phyloP scores from a whole-genome alignment of 306 rosid genomes.

The Cicer judaicum region DNA sequence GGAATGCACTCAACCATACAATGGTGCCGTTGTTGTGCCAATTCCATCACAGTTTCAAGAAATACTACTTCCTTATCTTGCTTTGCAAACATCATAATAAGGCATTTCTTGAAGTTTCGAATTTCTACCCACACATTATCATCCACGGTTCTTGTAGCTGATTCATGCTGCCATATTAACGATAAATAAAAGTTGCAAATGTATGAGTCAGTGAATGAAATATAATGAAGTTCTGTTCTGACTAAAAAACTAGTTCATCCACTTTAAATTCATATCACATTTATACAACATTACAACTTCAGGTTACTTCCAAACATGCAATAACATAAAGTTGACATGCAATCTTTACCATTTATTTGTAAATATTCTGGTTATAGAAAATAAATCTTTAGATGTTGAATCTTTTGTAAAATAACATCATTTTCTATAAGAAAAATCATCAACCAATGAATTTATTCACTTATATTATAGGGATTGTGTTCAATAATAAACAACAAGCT shows the following conservation, averaged over 20 bases:
- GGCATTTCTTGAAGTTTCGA: constrained; percentile 92
- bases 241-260: constrained; percentile 31
- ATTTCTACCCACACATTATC: constrained; percentile 83
- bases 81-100: constrained; percentile 88
- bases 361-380: not conserved
- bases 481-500: constrained; percentile 32
- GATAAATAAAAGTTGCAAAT: constrained; percentile 3
- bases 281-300: not conserved
- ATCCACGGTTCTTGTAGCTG: constrained; percentile 78
- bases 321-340: not conserved
- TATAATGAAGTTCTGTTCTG: not conserved
- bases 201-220: not conserved
- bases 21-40: constrained; percentile 79
- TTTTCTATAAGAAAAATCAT: not conserved
- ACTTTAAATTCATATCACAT: constrained; percentile 27
- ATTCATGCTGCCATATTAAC: constrained; percentile 72
- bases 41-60: constrained; percentile 89
- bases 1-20: constrained; percentile 91
- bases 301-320: constrained; percentile 26
- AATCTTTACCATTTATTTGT: not conserved
- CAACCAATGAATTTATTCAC: not conserved
- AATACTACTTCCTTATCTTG: constrained; percentile 89
- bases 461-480: constrained; percentile 12
- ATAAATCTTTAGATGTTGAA: constrained; percentile 10
- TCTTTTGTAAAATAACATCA: not conserved